Conservation (phyloP, 2,329 filamentous ascomycete genomes). For the Microthyrium microscopicum region DNA sequence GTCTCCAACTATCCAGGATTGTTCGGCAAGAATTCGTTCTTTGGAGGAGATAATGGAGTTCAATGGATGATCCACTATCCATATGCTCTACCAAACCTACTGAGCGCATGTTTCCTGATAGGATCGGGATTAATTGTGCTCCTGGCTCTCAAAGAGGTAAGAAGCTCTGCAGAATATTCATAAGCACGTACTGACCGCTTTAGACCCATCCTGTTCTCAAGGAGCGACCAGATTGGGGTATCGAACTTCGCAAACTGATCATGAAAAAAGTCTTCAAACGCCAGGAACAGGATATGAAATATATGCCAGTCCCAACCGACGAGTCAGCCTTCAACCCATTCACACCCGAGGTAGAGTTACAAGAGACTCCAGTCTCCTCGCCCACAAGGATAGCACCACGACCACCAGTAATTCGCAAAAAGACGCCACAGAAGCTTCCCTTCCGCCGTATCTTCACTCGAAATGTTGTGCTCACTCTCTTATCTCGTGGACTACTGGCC, state of each 20-base stretch:
- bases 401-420: not conserved
- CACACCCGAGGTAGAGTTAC: too few relatives aligned
- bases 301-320: too few relatives aligned
- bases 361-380: too few relatives aligned
- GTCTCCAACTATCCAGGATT: conserved; percentile 41
- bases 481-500: conserved; percentile 27
- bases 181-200: not conserved
- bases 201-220: conserved; percentile 15
- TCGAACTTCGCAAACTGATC: too few relatives aligned
- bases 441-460: conserved; percentile 30
- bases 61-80: conserved; percentile 49
- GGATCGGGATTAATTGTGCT: conserved; percentile 38
- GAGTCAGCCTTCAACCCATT: too few relatives aligned
- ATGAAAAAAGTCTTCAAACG: too few relatives aligned
- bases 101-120: conserved; percentile 45
- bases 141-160: conserved; percentile 46
- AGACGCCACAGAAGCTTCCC: conserved; percentile 16
- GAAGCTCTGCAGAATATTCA: not conserved
- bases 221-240: too few relatives aligned
- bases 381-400: not conserved
- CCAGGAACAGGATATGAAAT: too few relatives aligned
- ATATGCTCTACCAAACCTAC: conserved; percentile 52
- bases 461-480: conserved; percentile 26
- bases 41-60: conserved; percentile 41
- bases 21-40: conserved; percentile 41